Evolutionary conservation across 495 filamentous ascomycete species (phyloP), one percentile per base, ranked within the genome.

Genomic region (Aspergillus coremiiformis): DNA sequence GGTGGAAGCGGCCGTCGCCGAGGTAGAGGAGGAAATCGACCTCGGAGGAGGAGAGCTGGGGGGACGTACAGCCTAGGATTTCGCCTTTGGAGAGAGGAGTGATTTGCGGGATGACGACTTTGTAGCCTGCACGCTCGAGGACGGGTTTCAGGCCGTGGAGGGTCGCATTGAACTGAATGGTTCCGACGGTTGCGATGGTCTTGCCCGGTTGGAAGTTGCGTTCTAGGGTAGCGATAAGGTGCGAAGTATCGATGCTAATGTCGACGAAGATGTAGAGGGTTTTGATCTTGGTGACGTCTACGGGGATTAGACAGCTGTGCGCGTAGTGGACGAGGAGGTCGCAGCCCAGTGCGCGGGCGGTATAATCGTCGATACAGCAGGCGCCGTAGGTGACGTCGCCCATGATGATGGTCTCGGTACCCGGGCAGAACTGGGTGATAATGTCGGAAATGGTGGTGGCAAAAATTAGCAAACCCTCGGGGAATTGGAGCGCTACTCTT

Each of bases 351-450:
- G 93, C 93, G 17, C 93, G 81, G 0, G 93, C 93, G 0, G 93
- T 97, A 70, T 92, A 99, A 71, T 99, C 93, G 64, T 99, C 93
- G 55, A 99, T 96, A 63, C 93, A 99, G 74, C 93, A 99, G 2
- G 93, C 93, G 42, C 93, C 93, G 70, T 99, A 99, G 0, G 93
- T 99, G 22, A 99, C 93, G 59, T 99, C 93, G 45, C 94, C 93
- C 93, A 99, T 97, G 66, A 99, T 97, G 14, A 96, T 73, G 0
- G 94, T 96, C 61, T 92, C 85, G 35, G 83, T 84, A 3, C 87
- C 90, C 0, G 90, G 84, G 66, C 93, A 99, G 74, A 99, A 99
- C 56, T 86, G 83, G 10, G 87, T 90, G 29, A 99, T 74, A 68
- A 97, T 99, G 69, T 99, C 93, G 3, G 94, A 94, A 50, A 99